Conservation (phyloP, 1,284 basidiomycete species). For the Neolentinus lepideus region DNA sequence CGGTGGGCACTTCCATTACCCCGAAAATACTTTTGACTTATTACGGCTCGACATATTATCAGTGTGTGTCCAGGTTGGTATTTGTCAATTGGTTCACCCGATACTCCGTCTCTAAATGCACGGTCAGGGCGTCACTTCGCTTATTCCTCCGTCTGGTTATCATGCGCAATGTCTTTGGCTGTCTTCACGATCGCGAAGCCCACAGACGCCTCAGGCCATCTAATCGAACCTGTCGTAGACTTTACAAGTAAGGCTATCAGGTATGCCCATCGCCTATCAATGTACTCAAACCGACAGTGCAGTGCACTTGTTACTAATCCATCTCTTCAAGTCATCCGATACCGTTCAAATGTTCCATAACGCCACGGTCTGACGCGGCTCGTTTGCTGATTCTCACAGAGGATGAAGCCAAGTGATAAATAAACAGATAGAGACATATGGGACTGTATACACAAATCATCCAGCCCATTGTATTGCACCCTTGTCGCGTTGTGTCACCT, state of each 20-base stretch:
- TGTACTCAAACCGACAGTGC: slow-evolving; percentile 6
- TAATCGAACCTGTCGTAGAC: slow-evolving; percentile 30
- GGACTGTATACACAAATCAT: too few species aligned
- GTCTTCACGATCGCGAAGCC: neutral
- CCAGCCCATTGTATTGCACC: neutral
- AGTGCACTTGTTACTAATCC: neutral
- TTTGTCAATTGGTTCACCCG: neutral
- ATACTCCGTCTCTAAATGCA: neutral
- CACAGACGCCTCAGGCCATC: slow-evolving; percentile 25
- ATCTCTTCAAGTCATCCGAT: slow-evolving; percentile 42
- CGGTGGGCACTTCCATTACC: slow-evolving; percentile 1
- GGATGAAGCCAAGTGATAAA: neutral
- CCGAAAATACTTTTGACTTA: too few species aligned
- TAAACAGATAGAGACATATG: too few species aligned
- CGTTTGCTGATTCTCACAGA: slow-evolving; percentile 36
- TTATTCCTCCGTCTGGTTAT: neutral
- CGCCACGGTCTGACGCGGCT: slow-evolving; percentile 48
- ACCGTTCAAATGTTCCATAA: slow-evolving; percentile 52
- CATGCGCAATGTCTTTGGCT: slow-evolving; percentile 1
- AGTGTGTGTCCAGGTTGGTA: neutral
- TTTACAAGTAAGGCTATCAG: neutral
- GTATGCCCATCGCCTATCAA: slow-evolving; percentile 1
- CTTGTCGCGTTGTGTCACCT: too few species aligned
- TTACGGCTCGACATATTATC: too few species aligned
- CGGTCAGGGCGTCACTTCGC: neutral